Evolutionary conservation across 139 green algal genomes (phyloP).

Genomic region (Eudorina sp.): DNA sequence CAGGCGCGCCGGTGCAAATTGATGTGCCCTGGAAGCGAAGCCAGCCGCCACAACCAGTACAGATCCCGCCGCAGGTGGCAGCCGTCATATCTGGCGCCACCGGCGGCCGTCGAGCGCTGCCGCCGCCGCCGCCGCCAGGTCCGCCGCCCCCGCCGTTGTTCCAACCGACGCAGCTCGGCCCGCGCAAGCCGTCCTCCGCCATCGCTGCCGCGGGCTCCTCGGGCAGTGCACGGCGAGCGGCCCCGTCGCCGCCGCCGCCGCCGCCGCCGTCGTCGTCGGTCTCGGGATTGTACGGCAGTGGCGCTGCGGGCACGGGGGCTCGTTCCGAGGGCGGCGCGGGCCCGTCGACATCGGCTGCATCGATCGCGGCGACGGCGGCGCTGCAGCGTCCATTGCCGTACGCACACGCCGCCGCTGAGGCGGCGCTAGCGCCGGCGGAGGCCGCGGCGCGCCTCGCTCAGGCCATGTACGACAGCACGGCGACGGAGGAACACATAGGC

Average conservation of each 20-base stretch:
- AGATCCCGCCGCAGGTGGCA: too few relatives aligned
- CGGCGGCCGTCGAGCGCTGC: too few relatives aligned
- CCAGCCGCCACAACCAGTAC: too few relatives aligned
- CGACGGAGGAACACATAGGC: neutral
- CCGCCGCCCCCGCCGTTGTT: neutral
- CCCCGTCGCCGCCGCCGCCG: neutral
- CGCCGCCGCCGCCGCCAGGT: constrained; percentile 1
- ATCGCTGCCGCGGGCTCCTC: neutral
- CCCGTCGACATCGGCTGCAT: neutral
- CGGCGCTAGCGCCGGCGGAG: neutral
- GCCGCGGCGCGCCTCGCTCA: neutral
- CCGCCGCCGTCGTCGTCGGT: too few relatives aligned
- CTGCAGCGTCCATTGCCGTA: neutral
- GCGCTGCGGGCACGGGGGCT: too few relatives aligned
- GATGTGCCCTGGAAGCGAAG: too few relatives aligned
- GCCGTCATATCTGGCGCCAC: too few relatives aligned
- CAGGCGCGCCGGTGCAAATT: too few relatives aligned
- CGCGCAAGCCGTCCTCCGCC: neutral
- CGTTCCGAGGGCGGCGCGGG: too few relatives aligned
- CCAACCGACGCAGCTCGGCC: neutral
- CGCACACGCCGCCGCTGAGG: neutral
- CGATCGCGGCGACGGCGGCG: neutral
- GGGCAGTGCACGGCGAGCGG: too few relatives aligned
- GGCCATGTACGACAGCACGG: neutral
- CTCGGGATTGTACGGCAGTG: too few relatives aligned